Base-by-base conservation (phyloP, 768 basidiomycete species). In the Boletus reticulatus region DNA sequence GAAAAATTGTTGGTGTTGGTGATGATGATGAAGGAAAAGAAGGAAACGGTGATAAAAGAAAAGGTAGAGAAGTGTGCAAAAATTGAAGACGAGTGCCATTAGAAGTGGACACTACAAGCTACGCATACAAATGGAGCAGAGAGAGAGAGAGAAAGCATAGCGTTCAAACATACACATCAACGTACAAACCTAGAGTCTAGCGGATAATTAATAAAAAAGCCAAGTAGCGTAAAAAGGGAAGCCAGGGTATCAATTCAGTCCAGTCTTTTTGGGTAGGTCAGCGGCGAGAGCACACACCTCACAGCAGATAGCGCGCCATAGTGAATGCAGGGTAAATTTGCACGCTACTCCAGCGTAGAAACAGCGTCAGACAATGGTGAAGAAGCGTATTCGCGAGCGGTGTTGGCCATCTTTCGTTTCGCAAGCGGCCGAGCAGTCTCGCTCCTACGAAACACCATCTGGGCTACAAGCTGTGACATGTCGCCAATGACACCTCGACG, bases 361-460 rank as follows among this genome's bases (percentile, higher is more conserved):
- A 62, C 55, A 43, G 50, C 65, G 22, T 48, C 53, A 14, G 67
- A 70, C 43, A 78, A 64, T 7, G 69, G 53, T 31, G 77, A 75
- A 43, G 37, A 58, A 36, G 59, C 53, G 27, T 72, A 71, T 52
- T 60, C 62, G 8, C 61, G 60, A 43, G 52, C 17, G 13, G 32
- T 42, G 4, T 62, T 48, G 31, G 59, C 63, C 16, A 59, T 44
- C 51, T 66, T 76, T 43, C 73, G 71, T 53, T 72, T 75, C 41
- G 73, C 68, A 48, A 79, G 65, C 20, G 75, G 72, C 38, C 77
- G 72, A 19, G 48, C 67, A 3, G 67, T 65, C 39, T 80, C 76
- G 53, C 70, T 71, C 52, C 78, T 70, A 51, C 75, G 74, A 65
- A 80, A 71, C 34, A 79, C 67, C 78, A 79, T 79, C 63, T 76